phyloP scores from a whole-genome alignment of 331 rosid genomes.

The Quercus phellos region DNA sequence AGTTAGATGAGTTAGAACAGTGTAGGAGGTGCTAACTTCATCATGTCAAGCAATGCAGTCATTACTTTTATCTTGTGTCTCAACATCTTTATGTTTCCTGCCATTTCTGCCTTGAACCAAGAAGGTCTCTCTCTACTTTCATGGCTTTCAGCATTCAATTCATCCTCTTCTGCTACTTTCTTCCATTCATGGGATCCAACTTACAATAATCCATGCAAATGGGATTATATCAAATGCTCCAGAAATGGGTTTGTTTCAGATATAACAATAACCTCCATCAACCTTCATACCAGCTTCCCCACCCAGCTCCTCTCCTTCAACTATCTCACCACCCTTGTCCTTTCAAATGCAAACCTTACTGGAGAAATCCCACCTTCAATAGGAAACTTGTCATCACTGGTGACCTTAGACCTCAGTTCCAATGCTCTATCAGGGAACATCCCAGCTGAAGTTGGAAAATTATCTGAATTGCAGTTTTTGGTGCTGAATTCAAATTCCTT shows the following conservation, averaged over 20 bases:
- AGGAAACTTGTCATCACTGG: slow-evolving; percentile 70
- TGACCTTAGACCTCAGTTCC: slow-evolving; percentile 74
- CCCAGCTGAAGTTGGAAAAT: slow-evolving; percentile 56
- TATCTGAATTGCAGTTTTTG: slow-evolving; percentile 45
- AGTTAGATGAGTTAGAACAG: slow-evolving; percentile 57
- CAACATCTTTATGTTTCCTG: slow-evolving; percentile 47
- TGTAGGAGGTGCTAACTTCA: slow-evolving; percentile 33
- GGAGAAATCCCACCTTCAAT: slow-evolving; percentile 61
- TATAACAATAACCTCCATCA: slow-evolving; percentile 52
- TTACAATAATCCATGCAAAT: slow-evolving; percentile 66
- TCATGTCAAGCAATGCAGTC: slow-evolving; percentile 60
- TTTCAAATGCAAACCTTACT: slow-evolving; percentile 78
- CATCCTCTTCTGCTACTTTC: slow-evolving; percentile 46
- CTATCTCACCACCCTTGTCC: slow-evolving; percentile 56
- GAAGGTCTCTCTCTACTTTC: slow-evolving; percentile 86
- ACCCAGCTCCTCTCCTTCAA: slow-evolving; percentile 49
- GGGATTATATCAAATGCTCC: slow-evolving; percentile 81
- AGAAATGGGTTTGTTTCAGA: slow-evolving; percentile 53
- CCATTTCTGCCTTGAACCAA: slow-evolving; percentile 66
- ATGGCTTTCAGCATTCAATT: slow-evolving; percentile 81
- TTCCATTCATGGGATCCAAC: slow-evolving; percentile 83
- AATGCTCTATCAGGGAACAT: slow-evolving; percentile 73
- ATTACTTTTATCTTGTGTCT: slow-evolving; percentile 54
- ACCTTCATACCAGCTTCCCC: slow-evolving; percentile 60
- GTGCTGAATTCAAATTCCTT: slow-evolving; percentile 68